Evolutionary conservation across 2,329 filamentous ascomycete species (phyloP), one percentile per base, ranked within the genome.

Genomic region (Penicillium sp.): DNA sequence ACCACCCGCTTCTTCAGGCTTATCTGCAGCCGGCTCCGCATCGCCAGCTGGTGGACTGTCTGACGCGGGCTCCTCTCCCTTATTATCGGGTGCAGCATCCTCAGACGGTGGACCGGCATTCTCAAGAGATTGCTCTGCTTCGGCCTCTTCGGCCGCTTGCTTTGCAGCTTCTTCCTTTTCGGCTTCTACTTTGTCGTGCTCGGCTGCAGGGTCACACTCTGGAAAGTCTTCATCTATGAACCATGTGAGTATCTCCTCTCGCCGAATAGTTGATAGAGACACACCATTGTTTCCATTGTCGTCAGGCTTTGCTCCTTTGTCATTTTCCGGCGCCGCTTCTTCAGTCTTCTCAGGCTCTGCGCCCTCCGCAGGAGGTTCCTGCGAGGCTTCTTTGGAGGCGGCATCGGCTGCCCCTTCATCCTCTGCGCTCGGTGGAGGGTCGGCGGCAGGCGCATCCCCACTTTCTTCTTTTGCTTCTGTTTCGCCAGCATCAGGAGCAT

Each of bases 221-320:
- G 61, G 57, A 43, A 62, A 62, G 23, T 54, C 57, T 42, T 60
- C 56, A 39, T 61, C 61, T 63, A 39, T 22, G 16, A 15, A 10
- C 6, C 15, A 11, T 26, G 30, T 47, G 25, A 48, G 36, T 11
- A 11, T n/a, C 25, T 11, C 9, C 9, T 27, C 9, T 27, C 5
- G 12, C n/a, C 10, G 10, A 27, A 4, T 11, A 27, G 9, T n/a
- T 5, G 4, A 27, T n/a, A 11, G 25, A n/a, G 25, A 22, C 25
- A n/a, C 47, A 61, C 58, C 57, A 45, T 55, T 50, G 38, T 41
- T 48, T 38, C 43, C 39, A 27, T 26, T 23, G 13, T 40, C 41
- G 13, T 45, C 42, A 39, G 42, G 9, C 9, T 22, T 22, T 22
- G 18, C 5, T 9, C 5, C 5, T 22, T 9, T 9, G 18, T 22